Percentiles rank a stretch among this genome's conserved stretches.
phyloP scores from a whole-genome alignment of 306 rosid species.

The Rubus parviflorus region DNA sequence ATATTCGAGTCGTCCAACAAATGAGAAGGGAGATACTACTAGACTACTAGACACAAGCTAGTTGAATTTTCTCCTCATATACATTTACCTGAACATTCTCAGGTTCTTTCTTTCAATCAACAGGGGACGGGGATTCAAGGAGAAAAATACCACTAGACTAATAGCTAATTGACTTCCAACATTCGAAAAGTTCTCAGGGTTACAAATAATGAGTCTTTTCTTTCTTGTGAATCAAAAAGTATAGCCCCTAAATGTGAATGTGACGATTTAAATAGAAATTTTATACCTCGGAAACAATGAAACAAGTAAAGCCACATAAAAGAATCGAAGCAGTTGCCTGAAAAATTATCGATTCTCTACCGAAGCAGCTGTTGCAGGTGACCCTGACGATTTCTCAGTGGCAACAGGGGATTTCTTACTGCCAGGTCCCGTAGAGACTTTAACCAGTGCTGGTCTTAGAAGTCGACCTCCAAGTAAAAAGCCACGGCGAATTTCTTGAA shows the following conservation, averaged over 20 bases:
- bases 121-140: neutral
- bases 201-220: neutral
- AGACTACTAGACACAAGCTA: too few species aligned
- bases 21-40: too few species aligned
- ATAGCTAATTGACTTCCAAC: neutral
- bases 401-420: conserved; percentile 39
- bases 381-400: conserved; percentile 39
- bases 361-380: conserved; percentile 57
- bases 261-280: conserved; percentile 1
- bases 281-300: neutral
- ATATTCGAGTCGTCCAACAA: too few species aligned
- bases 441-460: conserved; percentile 85
- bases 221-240: neutral
- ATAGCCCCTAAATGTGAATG: too few species aligned
- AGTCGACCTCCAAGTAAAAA: conserved; percentile 67
- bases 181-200: neutral
- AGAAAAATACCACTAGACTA: neutral
- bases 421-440: conserved; percentile 80
- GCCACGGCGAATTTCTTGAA: conserved; percentile 74
- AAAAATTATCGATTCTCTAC: conserved; percentile 52
- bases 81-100: too few species aligned
- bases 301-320: neutral
- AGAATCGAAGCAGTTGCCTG: conserved; percentile 6
- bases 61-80: too few species aligned
- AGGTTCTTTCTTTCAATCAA: too few species aligned